Evolutionary conservation across 192 early-diverging fungal species (phyloP), one percentile per base, ranked within the genome.

Genomic region (Coemansia sp.): DNA sequence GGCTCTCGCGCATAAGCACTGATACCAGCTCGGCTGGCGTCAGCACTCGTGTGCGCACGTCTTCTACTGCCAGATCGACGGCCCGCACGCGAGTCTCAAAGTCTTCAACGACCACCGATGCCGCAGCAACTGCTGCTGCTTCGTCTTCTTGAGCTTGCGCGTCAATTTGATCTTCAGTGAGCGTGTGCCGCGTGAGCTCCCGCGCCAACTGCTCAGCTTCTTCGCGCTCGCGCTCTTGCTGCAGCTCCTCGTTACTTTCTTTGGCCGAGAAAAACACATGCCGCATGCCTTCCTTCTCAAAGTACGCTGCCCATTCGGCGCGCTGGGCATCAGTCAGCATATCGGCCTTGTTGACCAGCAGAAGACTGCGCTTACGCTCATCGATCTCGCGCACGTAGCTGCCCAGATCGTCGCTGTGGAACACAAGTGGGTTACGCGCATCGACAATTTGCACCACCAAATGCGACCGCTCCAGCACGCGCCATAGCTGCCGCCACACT

Each of bases 311-410:
- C 97, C 97, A 99, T 9, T 71, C 65, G 25, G 83, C 85, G 70
- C 94, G 85, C 82, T 99, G 97, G 62, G 82, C 69, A 22, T 85
- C 84, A 2, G 92, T 96, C 71, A 99, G 78, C 82, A 98, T 91
- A 77, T 99, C 97, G 8, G 96, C 97, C 87, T 99, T 99, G 81
- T 99, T 99, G 62, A 99, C 87, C 68, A 99, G 83, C 42, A 99
- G 75, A 52, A 99, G 68, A 68, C 93, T 94, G 52, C 82, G 84
- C 76, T 99, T 99, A 56, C 86, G 78, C 34, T 83, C 71, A 65
- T 95, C 87, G 6, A 97, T 88, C 85, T 99, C 93, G 31, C 82
- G 82, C 15, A 99, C 97, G 62, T 99, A 99, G 46, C 71, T 83
- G 37, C 92, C 93, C 49, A 99, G 71, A 79, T 99, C 97, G 2